Conservation (phyloP, 2,329 filamentous ascomycete genomes). For the Alternaria consortialis region DNA sequence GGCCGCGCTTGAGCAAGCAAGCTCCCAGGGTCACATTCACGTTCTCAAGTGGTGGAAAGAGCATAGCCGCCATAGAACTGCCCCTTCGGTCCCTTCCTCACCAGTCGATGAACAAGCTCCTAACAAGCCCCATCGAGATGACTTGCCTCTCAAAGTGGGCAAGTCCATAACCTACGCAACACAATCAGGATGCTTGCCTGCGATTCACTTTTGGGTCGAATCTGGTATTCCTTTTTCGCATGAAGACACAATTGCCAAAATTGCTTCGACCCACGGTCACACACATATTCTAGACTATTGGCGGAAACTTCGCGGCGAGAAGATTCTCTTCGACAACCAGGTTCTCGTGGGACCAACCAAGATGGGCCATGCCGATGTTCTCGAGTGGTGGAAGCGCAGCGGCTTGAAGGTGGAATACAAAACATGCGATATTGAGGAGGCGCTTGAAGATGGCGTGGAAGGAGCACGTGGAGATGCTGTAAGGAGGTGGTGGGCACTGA, state of each 20-base stretch:
- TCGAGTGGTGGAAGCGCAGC: conserved; percentile 91
- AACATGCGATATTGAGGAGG: conserved; percentile 94
- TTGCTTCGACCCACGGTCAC: conserved; percentile 85
- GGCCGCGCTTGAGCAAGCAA: conserved; percentile 85
- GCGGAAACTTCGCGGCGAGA: conserved; percentile 76
- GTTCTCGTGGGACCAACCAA: conserved; percentile 88
- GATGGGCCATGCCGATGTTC: conserved; percentile 81
- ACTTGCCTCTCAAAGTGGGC: conserved; percentile 75
- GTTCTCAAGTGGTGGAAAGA: conserved; percentile 95
- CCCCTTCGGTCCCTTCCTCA: conserved; percentile 26
- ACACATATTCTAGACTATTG: conserved; percentile 85
- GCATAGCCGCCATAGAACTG: conserved; percentile 61
- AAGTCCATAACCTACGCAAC: conserved; percentile 85
- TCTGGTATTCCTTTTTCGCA: conserved; percentile 82
- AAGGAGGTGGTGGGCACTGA: conserved; percentile 85
- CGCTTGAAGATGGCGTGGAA: conserved; percentile 84
- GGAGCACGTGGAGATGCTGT: conserved; percentile 74
- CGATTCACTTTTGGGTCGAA: conserved; percentile 87
- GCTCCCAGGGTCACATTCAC: conserved; percentile 80
- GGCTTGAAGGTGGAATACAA: conserved; percentile 87
- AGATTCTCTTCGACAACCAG: conserved; percentile 82
- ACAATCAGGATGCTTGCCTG: conserved; percentile 79
- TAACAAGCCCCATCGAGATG: conserved; percentile 22
- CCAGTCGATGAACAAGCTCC: conserved; percentile 27
- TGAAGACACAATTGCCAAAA: conserved; percentile 81